Percentiles rank a stretch among this genome's conserved stretches.
phyloP scores from a whole-genome alignment of 2,329 filamentous ascomycete species.

The Trichoderma guizhouense region DNA sequence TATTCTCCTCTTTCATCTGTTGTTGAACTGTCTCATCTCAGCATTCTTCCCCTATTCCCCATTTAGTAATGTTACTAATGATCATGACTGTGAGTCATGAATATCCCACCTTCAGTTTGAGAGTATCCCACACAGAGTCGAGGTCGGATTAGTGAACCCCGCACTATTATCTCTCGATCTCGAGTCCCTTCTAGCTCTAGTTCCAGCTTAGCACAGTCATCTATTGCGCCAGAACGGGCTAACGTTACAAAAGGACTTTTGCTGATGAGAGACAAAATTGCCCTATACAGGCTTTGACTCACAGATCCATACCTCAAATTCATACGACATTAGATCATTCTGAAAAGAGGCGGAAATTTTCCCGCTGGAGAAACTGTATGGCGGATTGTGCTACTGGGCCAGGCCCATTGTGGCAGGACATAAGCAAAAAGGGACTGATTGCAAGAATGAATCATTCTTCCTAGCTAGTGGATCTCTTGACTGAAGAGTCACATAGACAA shows the following conservation, averaged over 20 bases:
- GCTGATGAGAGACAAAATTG: not conserved
- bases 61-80: not conserved
- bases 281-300: not conserved
- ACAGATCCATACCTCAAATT: not conserved
- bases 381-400: not conserved
- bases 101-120: not conserved
- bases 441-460: not conserved
- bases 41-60: not conserved
- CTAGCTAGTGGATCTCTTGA: not conserved
- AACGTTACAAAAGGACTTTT: not conserved
- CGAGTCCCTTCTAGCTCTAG: not conserved
- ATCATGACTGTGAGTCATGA: constrained; percentile 6
- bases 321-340: not conserved
- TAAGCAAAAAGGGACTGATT: not conserved
- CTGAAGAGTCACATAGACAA: not conserved
- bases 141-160: not conserved
- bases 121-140: not conserved
- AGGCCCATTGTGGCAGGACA: constrained; percentile 12
- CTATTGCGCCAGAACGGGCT: not conserved
- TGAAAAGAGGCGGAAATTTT: not conserved
- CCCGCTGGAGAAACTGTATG: not conserved
- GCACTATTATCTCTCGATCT: not conserved
- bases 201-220: not conserved
- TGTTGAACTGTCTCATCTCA: not conserved
- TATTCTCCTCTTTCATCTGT: not conserved